Evolutionary conservation across 306 rosid species (phyloP).

Genomic region (Rosa lucieae): DNA sequence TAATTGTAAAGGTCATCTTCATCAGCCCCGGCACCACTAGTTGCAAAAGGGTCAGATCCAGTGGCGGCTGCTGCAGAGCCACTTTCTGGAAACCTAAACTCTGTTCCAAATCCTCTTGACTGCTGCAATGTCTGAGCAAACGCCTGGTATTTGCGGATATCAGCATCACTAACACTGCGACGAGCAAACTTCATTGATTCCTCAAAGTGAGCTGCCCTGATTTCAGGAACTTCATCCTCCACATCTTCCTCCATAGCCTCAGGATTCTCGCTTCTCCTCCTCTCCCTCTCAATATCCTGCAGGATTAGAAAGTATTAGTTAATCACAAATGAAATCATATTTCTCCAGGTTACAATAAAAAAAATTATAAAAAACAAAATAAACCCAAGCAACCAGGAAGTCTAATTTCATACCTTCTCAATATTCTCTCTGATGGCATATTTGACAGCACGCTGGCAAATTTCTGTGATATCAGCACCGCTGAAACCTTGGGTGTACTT

Average conservation of each 20-base stretch:
- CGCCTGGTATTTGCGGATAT: conserved; percentile 96
- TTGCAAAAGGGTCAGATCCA: conserved; percentile 71
- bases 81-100: conserved; percentile 77
- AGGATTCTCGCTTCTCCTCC: conserved; percentile 79
- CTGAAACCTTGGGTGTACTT: conserved; percentile 97
- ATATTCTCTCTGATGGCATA: conserved; percentile 97
- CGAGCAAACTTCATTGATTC: conserved; percentile 98
- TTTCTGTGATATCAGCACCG: conserved; percentile 97
- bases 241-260: conserved; percentile 97
- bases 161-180: conserved; percentile 94
- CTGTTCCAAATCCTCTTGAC: conserved; percentile 91
- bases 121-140: conserved; percentile 99
- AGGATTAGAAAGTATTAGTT: not conserved
- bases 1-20: conserved; percentile 96
- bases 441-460: conserved; percentile 95
- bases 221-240: conserved; percentile 86
- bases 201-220: conserved; percentile 93
- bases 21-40: conserved; percentile 73
- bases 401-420: conserved; percentile 65
- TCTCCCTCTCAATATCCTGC: conserved; percentile 92
- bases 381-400: not conserved
- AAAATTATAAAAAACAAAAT: too few species aligned
- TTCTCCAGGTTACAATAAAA: not conserved
- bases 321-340: not conserved
- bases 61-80: conserved; percentile 31